Percentiles rank a stretch among this genome's conserved stretches.
phyloP scores from a whole-genome alignment of 2,329 filamentous ascomycete species.

The Cladosporium sp. region DNA sequence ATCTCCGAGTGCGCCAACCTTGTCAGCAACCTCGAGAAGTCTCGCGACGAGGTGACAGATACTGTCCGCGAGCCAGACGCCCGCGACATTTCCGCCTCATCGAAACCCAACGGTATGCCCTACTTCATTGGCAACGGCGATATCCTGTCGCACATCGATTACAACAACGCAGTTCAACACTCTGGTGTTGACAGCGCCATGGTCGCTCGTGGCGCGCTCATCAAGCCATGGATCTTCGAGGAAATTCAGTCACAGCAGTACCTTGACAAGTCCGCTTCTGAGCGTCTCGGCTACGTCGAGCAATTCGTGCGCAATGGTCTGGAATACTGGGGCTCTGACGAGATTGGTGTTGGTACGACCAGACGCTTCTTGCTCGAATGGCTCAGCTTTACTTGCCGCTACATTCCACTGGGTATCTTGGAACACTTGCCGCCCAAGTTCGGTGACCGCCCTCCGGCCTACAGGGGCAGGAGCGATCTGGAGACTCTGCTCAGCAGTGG shows the following conservation, averaged over 20 bases:
- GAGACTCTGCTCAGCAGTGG: conserved; percentile 88
- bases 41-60: conserved; percentile 63
- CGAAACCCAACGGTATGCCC: conserved; percentile 50
- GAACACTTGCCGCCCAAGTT: conserved; percentile 84
- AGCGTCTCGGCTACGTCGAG: conserved; percentile 80
- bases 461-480: conserved; percentile 77
- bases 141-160: conserved; percentile 88
- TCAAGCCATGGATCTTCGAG: conserved; percentile 98
- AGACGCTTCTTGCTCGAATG: conserved; percentile 91
- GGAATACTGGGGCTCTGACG: conserved; percentile 92
- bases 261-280: conserved; percentile 85
- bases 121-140: conserved; percentile 97
- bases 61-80: conserved; percentile 73
- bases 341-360: conserved; percentile 86
- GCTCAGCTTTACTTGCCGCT: conserved; percentile 88
- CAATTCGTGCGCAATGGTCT: conserved; percentile 87
- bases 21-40: conserved; percentile 71
- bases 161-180: conserved; percentile 70
- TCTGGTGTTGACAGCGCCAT: conserved; percentile 88
- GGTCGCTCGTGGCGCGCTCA: conserved; percentile 90
- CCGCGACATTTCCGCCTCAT: conserved; percentile 63
- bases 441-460: conserved; percentile 83
- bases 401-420: conserved; percentile 82
- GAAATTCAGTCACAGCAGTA: conserved; percentile 91
- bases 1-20: conserved; percentile 85